These are phyloP conservation scores for Venturia nashicola DNA, from an alignment of 2,329 filamentous ascomycete genomes.

Conservation along the genomic window DNA sequence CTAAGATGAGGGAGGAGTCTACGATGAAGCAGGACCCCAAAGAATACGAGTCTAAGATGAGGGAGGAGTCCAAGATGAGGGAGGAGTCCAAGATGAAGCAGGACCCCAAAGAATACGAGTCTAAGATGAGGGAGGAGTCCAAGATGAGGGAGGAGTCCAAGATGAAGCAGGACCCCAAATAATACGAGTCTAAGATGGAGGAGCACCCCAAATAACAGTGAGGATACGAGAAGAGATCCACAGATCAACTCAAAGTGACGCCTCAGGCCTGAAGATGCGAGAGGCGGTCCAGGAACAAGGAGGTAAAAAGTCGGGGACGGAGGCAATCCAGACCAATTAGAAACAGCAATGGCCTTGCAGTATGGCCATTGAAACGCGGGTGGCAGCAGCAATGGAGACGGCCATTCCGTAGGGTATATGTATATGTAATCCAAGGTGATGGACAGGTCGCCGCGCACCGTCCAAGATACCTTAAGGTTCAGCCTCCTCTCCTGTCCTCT, in stretches of 20 bases:
- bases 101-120: too few species aligned
- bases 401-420: neutral
- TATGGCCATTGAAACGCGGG: neutral
- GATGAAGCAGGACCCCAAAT: too few species aligned
- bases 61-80: too few species aligned
- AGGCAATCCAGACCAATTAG: neutral
- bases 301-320: neutral
- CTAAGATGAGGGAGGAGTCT: too few species aligned
- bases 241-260: neutral
- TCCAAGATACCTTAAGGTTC: neutral
- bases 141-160: too few species aligned
- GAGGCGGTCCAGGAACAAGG: neutral
- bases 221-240: too few species aligned
- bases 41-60: too few species aligned
- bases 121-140: neutral
- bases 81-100: too few species aligned
- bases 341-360: neutral
- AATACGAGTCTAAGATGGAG: too few species aligned
- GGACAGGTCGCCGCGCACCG: neutral
- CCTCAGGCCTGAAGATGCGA: neutral
- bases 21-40: too few species aligned
- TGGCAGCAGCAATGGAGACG: neutral
- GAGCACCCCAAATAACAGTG: neutral
- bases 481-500: neutral
- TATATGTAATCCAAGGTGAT: too few species aligned